A percentile compares a stretch with the other conserved stretches of the same genome.
Conservation (phyloP, 441 rosid genomes). For the Melastoma candidum region DNA sequence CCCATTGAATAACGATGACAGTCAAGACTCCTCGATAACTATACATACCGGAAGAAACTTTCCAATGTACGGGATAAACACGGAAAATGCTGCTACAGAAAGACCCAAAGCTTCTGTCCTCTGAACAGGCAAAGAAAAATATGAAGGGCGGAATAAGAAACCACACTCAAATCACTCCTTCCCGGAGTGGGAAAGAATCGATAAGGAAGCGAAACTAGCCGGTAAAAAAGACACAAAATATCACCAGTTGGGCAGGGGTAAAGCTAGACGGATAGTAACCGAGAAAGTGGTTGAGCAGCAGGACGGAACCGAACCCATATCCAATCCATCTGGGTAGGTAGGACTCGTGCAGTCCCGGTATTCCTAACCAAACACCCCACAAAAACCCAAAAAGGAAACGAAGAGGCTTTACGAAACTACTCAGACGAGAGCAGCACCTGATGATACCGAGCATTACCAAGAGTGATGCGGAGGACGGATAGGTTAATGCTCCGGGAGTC, state of each 20-base stretch:
- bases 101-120: conserved; percentile 79
- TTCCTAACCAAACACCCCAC: conserved; percentile 28
- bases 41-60: conserved; percentile 64
- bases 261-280: conserved; percentile 36
- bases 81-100: conserved; percentile 66
- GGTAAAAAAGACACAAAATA: not conserved
- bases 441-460: conserved; percentile 29
- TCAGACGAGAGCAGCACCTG: not conserved
- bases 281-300: conserved; percentile 54
- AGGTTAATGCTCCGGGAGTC: conserved; percentile 48
- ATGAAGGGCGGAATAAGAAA: not conserved
- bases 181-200: not conserved
- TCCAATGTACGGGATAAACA: conserved; percentile 70
- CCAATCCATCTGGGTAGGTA: conserved; percentile 89
- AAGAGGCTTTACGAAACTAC: not conserved
- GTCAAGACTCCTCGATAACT: no score
- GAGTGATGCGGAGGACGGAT: conserved; percentile 85
- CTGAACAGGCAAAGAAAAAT: conserved; percentile 18
- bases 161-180: not conserved
- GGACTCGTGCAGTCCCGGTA: conserved; percentile 82
- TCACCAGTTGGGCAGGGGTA: conserved; percentile 54
- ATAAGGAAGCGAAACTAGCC: not conserved
- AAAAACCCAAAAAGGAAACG: not conserved
- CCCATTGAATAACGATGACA: no score
- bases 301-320: conserved; percentile 81